Evolutionary conservation across 208 protist genomes (phyloP), one percentile per base, ranked within the genome.

Genomic region (Angomonas deanei): DNA sequence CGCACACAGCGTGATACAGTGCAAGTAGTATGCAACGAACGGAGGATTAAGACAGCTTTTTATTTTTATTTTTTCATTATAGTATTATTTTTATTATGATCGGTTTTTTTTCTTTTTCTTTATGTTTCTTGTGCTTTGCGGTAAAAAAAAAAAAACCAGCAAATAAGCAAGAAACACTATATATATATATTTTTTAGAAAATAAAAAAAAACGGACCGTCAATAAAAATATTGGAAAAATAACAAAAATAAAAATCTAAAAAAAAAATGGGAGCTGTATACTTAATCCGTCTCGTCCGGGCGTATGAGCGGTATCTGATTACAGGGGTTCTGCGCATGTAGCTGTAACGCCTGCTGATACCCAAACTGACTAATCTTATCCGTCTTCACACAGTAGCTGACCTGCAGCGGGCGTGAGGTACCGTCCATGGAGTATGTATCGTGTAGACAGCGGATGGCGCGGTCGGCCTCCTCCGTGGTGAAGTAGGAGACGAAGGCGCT

Each of bases 381-480:
- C 19, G 73, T 85, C 38, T 70, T 74, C 19, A 68, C 70, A 59
- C 82, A 86, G 74, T 92, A 92, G 3, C 76, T 83, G 32, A 92
- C 85, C 68, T 92, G 85, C 54, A 88, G 75, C 31, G 79, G 78
- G 59, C 80, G 80, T 33, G 79, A 68, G n/a, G 84, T 81, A 11
- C 80, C 69, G n/a, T 78, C 82, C 85, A 92, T 88, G 60, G 76
- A 80, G 70, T 86, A 88, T 13, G 65, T 71, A 47, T 80, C 68
- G 50, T 92, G 86, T 48, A 89, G 64, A 0, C 79, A 74, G 52
- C 77, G 67, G 46, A 92, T 92, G 13, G 82, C 86, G 28, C 71
- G 78, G 63, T 92, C 86, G 0, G 86, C 86, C 65, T 88, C 86
- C 36, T 75, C 72, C 5, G 80, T 88, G n/a, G 66, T 72, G 4